Evolutionary conservation across 2,329 filamentous ascomycete genomes (phyloP), one percentile per base, ranked within the genome.

Genomic region (Aspergillus texensis): DNA sequence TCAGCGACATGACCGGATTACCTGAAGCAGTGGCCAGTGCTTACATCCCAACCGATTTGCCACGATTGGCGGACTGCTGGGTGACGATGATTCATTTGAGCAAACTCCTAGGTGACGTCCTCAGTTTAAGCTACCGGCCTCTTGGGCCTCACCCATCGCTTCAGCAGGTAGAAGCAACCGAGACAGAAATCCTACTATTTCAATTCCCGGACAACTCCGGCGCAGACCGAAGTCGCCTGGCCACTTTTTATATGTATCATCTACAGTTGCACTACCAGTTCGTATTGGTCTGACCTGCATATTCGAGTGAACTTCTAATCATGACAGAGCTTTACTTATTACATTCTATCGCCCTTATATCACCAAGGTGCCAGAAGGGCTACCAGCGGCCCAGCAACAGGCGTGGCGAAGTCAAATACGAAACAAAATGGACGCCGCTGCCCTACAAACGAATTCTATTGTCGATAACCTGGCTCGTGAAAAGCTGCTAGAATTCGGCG

Each of bases 231-330:
- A 69, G 59, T 32, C 61, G 56, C 21, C 21, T 61, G 6, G 64
- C 66, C 3, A 63, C 63, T 4, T 73, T 73, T 43, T 68, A 68
- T 57, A 48, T 68, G 3, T 65, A 74, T 41, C 72, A 75, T 39
- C 60, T 75, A 19, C 70, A 74, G 32, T 63, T 75, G 32, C 72
- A 75, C 62, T 74, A 73, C 50, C 70, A 73, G 73, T 74, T 12
- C 61, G 66, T 65, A 12, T 30, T 28, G 3, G 39, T 24, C 9
- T 12, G 1, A 30, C 26, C 19, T 50, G 12, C 2, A 34, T n/a
- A 26, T 4, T 8, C 10, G 8, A 28, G 3, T 14, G 32, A 16
- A 34, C 24, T 56, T 16, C 64, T 70, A 16, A 70, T 52, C 6
- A 6, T 16, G 24, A 45, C 21, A 74, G 74, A 41, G 68, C 73